Percentiles rank a stretch among this genome's conserved stretches.
phyloP scores from a whole-genome alignment of 2,329 filamentous ascomycete genomes.

The Penicillium sp. region DNA sequence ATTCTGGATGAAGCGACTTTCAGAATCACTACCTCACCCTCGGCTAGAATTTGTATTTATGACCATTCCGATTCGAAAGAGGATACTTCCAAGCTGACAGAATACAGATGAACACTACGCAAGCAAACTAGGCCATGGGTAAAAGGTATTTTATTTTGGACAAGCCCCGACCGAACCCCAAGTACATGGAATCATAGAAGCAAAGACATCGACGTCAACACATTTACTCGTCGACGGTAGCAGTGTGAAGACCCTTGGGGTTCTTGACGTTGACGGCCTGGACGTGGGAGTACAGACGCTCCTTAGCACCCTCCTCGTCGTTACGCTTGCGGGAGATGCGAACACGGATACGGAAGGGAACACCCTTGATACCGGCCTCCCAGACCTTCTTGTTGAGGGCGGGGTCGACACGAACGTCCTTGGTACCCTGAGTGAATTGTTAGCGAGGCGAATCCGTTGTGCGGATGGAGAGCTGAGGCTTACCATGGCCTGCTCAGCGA shows the following conservation, averaged over 20 bases:
- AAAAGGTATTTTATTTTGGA: constrained; percentile 27
- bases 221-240: constrained; percentile 70
- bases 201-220: constrained; percentile 16
- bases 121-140: constrained; percentile 4
- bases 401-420: constrained; percentile 96
- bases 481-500: constrained; percentile 95
- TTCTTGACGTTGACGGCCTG: constrained; percentile 99
- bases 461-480: constrained; percentile 37
- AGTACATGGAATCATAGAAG: constrained; percentile 27
- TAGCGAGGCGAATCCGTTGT: background rate
- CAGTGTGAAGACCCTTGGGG: constrained; percentile 93
- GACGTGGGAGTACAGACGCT: constrained; percentile 99
- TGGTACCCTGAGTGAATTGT: constrained; percentile 68
- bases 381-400: constrained; percentile 99
- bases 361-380: constrained; percentile 98
- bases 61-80: background rate
- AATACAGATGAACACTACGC: background rate
- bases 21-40: background rate
- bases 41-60: background rate
- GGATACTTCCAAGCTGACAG: background rate
- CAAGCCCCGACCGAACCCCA: constrained; percentile 27
- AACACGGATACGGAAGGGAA: constrained; percentile 93
- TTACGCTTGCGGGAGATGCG: constrained; percentile 99
- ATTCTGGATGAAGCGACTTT: background rate
- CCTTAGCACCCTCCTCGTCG: constrained; percentile 98